A percentile compares a stretch with the other conserved stretches of the same genome.
These are phyloP conservation scores for Schwanniomyces sp. DNA, from an alignment of 805 yeast genomes.

Conservation along the genomic window DNA sequence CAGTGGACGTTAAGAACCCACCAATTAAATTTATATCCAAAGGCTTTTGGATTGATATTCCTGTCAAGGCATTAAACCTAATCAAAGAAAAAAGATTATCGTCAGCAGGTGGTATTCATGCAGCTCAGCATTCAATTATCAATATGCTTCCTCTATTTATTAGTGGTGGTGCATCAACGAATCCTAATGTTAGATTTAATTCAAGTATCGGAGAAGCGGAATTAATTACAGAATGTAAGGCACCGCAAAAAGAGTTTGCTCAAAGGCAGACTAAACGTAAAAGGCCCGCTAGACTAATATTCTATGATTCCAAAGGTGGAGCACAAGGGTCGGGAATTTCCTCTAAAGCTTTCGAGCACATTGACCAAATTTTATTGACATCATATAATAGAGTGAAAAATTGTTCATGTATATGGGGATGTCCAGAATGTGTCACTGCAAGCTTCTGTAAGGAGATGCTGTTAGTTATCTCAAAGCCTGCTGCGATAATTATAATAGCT, in stretches of 20 bases:
- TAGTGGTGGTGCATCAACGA: slow-evolving; percentile 60
- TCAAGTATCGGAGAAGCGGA: slow-evolving; percentile 49
- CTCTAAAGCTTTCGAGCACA: slow-evolving; percentile 74
- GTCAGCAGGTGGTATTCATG: slow-evolving; percentile 93
- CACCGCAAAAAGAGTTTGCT: slow-evolving; percentile 95
- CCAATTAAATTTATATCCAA: slow-evolving; percentile 68
- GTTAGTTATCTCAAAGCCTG: slow-evolving; percentile 84
- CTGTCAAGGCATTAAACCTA: slow-evolving; percentile 58
- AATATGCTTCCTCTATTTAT: slow-evolving; percentile 73
- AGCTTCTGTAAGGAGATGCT: slow-evolving; percentile 78
- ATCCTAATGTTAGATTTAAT: slow-evolving; percentile 29
- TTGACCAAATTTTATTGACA: slow-evolving; percentile 61
- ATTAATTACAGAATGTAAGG: slow-evolving; percentile 90
- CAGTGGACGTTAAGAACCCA: slow-evolving; percentile 88
- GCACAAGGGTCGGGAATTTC: slow-evolving; percentile 77
- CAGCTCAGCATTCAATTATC: slow-evolving; percentile 89
- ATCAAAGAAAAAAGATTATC: slow-evolving; percentile 59
- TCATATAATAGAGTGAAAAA: slow-evolving; percentile 58
- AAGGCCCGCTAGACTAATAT: slow-evolving; percentile 84
- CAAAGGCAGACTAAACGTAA: slow-evolving; percentile 65
- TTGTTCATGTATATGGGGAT: slow-evolving; percentile 77
- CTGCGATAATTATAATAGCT: slow-evolving; percentile 69
- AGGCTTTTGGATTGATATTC: slow-evolving; percentile 93
- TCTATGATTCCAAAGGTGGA: slow-evolving; percentile 85
- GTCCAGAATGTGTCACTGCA: slow-evolving; percentile 86